Evolutionary conservation across 192 early-diverging fungal genomes (phyloP), one percentile per base, ranked within the genome.

Genomic region (Irineochytrium annulatum): DNA sequence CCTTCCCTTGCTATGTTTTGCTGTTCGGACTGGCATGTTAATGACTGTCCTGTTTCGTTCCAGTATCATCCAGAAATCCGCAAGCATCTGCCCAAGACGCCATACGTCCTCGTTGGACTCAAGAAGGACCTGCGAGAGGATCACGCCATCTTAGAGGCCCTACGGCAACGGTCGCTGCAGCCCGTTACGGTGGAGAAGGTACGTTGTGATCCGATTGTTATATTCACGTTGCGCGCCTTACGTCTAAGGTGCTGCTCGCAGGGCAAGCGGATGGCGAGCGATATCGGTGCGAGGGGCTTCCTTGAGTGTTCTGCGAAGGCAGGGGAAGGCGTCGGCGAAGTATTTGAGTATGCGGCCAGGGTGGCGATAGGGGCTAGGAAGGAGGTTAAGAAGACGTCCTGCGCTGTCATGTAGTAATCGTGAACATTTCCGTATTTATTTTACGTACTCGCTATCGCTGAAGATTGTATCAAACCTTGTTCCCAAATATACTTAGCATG

Each of bases 51-150:
- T 33, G 27, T 33, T 24, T 16, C 19, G 8, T 56, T 14, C 31
- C 43, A 90, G 88, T 94, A 89, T 88, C 77, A 85, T 51, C 87
- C 88, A 39, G 90, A 91, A 71, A 88, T 88, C 20, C 77, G 83
- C 34, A 88, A 93, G 37, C 92, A 92, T 66, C 89, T 91, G 52
- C 75, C 81, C 29, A 81, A 86, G 45, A 75, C 90, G 20, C 92
- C 92, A 16, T 81, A 86, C 49, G 68, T 93, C 20, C 74, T 94
- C 49, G 88, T 95, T 62, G 75, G 71, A 14, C 41, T 57, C 37
- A 75, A 80, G 54, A 68, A 29, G 17, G 78, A 80, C 52, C 45
- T 77, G 35, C 51, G 78, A 17, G 39, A 67, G 39, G 70, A 80
- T 46, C 62, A 57, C 1, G 61, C 31, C 3, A 62, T 51, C 1